Evolutionary conservation across 306 rosid genomes (phyloP).

Genomic region (Pyrus communis): DNA sequence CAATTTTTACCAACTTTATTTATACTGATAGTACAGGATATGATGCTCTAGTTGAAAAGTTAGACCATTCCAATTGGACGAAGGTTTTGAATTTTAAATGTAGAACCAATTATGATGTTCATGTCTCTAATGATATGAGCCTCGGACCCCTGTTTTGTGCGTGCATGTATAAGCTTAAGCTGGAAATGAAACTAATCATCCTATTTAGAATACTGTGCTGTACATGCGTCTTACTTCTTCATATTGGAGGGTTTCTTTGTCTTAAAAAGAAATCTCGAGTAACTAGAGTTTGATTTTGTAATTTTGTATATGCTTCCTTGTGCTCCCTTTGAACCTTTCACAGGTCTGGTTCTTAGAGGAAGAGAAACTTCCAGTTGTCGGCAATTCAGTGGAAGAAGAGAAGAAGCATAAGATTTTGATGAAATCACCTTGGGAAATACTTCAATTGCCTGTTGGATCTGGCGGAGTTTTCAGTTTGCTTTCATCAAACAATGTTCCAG

Average conservation of each 20-base stretch:
- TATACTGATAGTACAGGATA: not conserved
- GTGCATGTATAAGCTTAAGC: not conserved
- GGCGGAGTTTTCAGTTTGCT: conserved; percentile 76
- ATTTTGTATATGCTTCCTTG: not conserved
- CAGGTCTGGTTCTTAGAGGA: conserved; percentile 86
- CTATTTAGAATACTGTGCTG: too few relatives aligned
- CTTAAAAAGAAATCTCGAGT: too few relatives aligned
- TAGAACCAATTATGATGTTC: too few relatives aligned
- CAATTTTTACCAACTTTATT: not conserved
- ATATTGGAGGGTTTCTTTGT: too few relatives aligned
- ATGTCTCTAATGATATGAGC: too few relatives aligned
- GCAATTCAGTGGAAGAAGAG: conserved; percentile 47
- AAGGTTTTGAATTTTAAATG: too few relatives aligned
- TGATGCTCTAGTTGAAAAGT: not conserved
- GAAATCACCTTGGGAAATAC: conserved; percentile 96
- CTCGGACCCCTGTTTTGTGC: too few relatives aligned
- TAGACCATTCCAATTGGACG: too few relatives aligned
- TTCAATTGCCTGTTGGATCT: conserved; percentile 72
- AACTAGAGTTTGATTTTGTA: too few relatives aligned
- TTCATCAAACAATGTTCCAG: conserved; percentile 46
- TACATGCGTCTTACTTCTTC: too few relatives aligned
- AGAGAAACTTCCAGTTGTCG: conserved; percentile 79
- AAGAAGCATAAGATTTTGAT: conserved; percentile 59
- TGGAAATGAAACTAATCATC: too few relatives aligned
- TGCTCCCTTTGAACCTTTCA: conserved; percentile 8